Evolutionary conservation across 2,329 filamentous ascomycete genomes (phyloP).

Genomic region (Pseudomassariella vexata): DNA sequence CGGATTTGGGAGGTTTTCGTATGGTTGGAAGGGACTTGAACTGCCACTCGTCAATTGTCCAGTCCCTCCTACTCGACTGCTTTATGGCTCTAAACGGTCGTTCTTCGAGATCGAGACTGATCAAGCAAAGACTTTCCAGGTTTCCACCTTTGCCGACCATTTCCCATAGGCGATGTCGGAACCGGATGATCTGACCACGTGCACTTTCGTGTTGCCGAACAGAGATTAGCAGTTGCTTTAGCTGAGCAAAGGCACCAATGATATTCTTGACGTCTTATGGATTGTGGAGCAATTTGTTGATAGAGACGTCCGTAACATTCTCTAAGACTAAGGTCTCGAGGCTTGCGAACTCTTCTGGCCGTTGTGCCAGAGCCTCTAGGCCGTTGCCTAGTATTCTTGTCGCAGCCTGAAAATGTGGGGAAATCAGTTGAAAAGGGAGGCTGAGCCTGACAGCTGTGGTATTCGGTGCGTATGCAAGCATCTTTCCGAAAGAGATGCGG

Average conservation of each 20-base stretch:
- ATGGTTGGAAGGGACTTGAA: constrained; percentile 29
- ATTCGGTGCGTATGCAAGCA: constrained; percentile 38
- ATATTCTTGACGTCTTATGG: constrained; percentile 45
- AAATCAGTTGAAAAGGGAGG: constrained; percentile 46
- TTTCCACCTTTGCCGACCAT: constrained; percentile 37
- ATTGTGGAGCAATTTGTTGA: constrained; percentile 44
- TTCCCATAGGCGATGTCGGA: constrained; percentile 43
- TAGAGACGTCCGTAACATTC: constrained; percentile 41
- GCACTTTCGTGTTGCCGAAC: constrained; percentile 38
- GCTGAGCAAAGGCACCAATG: constrained; percentile 30
- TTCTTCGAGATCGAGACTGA: constrained; percentile 37
- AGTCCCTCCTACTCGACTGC: constrained; percentile 30
- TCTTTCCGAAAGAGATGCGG: constrained; percentile 29
- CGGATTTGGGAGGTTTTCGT: constrained; percentile 22
- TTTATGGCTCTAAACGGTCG: constrained; percentile 29
- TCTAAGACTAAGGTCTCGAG: constrained; percentile 44
- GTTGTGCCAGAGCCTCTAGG: constrained; percentile 39
- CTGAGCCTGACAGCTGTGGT: constrained; percentile 42
- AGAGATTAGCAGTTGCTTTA: constrained; percentile 41
- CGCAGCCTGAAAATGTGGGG: constrained; percentile 36
- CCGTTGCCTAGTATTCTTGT: constrained; percentile 49
- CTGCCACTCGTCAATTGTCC: constrained; percentile 32
- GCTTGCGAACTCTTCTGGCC: constrained; percentile 35
- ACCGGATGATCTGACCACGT: constrained; percentile 26
- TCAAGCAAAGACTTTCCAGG: constrained; percentile 41